Conservation (phyloP, 257 asterid species). For the Solanum infundibuliforme region DNA sequence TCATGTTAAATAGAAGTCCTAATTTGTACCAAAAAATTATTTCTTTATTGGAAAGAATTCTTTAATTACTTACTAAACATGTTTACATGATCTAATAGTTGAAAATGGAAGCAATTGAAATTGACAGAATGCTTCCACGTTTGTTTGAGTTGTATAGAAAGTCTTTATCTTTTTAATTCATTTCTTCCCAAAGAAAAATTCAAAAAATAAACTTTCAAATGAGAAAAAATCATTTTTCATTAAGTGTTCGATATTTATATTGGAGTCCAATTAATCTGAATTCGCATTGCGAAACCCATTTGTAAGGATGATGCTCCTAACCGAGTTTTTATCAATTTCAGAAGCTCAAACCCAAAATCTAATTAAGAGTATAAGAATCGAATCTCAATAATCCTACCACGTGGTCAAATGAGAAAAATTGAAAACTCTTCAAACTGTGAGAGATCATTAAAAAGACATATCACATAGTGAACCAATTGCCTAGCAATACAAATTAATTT, state of each 20-base stretch:
- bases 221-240: neutral
- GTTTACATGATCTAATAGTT: neutral
- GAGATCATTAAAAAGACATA: neutral
- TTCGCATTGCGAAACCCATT: neutral
- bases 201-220: neutral
- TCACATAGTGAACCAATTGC: neutral
- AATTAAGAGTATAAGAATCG: fast-evolving
- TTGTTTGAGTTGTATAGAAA: neutral
- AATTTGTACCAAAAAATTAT: neutral
- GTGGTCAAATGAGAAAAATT: neutral
- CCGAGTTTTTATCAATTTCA: neutral
- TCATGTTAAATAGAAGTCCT: neutral
- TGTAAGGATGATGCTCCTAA: neutral
- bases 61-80: neutral
- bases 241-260: neutral
- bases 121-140: neutral
- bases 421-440: neutral
- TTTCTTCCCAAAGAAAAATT: neutral
- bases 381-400: neutral
- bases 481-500: neutral
- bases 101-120: neutral
- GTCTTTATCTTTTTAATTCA: neutral
- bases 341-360: neutral
- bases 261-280: fast-evolving
- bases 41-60: neutral